Percentiles rank a stretch among this genome's conserved stretches.
Evolutionary conservation across 345 rosid species (phyloP).

Genomic region (Arabidopsis arenosa): DNA sequence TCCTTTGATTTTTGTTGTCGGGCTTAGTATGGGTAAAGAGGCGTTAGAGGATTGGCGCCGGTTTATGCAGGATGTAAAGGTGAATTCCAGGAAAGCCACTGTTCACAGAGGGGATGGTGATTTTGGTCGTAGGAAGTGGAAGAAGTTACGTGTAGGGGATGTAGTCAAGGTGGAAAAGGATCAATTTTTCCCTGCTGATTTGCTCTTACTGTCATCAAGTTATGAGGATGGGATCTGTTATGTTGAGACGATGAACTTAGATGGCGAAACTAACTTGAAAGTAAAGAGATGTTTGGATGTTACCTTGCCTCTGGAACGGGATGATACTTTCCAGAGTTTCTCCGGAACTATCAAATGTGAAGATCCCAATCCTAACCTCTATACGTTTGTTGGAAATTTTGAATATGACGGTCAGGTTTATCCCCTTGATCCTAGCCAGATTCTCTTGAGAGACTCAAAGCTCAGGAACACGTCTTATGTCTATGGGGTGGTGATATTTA

Average conservation of each 20-base stretch:
- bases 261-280: conserved; percentile 79
- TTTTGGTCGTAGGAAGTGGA: conserved; percentile 60
- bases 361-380: conserved; percentile 79
- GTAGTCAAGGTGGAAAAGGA: conserved; percentile 65
- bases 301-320: conserved; percentile 55
- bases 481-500: conserved; percentile 75
- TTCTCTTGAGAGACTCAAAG: conserved; percentile 78
- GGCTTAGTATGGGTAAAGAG: conserved; percentile 73
- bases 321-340: conserved; percentile 51
- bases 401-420: conserved; percentile 52
- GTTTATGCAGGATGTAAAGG: conserved; percentile 52
- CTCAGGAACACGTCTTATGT: conserved; percentile 72
- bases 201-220: conserved; percentile 72
- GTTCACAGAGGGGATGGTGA: conserved; percentile 56
- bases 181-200: conserved; percentile 72
- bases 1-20: conserved; percentile 66
- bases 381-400: conserved; percentile 71
- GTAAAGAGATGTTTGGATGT: conserved; percentile 67
- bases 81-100: conserved; percentile 54
- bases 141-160: conserved; percentile 66
- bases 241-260: conserved; percentile 86
- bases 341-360: conserved; percentile 59
- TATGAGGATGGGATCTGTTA: conserved; percentile 81
- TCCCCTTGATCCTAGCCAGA: conserved; percentile 61
- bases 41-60: conserved; percentile 80